A percentile compares a stretch with the other conserved stretches of the same genome.
Evolutionary conservation across 148 eudicot species (phyloP).

Genomic region (Diospyros lotus): DNA sequence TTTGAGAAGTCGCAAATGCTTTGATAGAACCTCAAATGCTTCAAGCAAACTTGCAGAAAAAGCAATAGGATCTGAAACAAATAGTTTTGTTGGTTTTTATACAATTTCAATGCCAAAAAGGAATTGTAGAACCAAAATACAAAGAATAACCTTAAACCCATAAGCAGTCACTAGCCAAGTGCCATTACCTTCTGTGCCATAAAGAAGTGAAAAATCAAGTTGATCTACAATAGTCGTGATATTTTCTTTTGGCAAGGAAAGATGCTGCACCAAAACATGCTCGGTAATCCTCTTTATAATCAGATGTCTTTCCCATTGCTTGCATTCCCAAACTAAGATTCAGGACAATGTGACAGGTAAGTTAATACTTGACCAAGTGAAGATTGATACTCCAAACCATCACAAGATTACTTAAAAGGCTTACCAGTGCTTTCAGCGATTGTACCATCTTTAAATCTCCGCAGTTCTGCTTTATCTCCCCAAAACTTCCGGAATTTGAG

Average conservation of each 20-base stretch:
- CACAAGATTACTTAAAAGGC: conserved; percentile 16
- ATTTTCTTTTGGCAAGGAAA: conserved; percentile 55
- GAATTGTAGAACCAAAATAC: conserved; percentile 3
- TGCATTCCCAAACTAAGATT: conserved; percentile 69
- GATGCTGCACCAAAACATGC: conserved; percentile 68
- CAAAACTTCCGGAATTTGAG: conserved; percentile 72
- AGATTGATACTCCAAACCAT: conserved; percentile 7
- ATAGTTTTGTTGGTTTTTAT: background rate
- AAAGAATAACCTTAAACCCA: background rate
- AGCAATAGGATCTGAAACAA: conserved; percentile 66
- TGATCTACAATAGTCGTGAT: conserved; percentile 59
- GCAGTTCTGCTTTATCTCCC: conserved; percentile 81
- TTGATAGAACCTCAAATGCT: conserved; percentile 64
- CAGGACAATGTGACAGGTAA: background rate
- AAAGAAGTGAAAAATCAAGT: conserved; percentile 76
- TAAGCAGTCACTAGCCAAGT: conserved; percentile 1
- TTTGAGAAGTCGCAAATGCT: conserved; percentile 63
- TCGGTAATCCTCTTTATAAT: conserved; percentile 69
- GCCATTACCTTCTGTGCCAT: conserved; percentile 53
- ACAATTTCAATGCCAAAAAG: background rate
- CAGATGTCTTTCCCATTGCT: conserved; percentile 73
- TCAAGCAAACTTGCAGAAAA: conserved; percentile 46
- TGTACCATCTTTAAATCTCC: conserved; percentile 76
- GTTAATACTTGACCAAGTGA: conserved; percentile 9
- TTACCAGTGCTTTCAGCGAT: conserved; percentile 82